phyloP scores from a whole-genome alignment of 2,329 filamentous ascomycete genomes.

The Aspergillus thermomutatus region DNA sequence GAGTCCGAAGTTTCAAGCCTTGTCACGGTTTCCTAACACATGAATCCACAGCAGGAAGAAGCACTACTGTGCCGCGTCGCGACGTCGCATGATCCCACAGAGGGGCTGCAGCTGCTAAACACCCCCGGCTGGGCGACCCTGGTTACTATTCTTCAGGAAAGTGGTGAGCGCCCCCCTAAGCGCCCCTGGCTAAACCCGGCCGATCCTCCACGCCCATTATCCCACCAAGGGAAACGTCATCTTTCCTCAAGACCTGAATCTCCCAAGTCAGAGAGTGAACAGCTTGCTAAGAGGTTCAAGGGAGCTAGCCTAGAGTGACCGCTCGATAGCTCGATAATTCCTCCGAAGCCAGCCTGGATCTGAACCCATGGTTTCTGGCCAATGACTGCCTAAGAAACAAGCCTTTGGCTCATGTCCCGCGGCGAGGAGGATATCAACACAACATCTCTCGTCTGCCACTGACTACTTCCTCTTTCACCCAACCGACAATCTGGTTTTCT shows the following conservation, averaged over 20 bases:
- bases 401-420: not conserved
- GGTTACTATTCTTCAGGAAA: conserved; percentile 88
- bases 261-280: conserved; percentile 51
- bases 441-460: not conserved
- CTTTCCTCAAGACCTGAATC: conserved; percentile 35
- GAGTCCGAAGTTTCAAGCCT: not conserved
- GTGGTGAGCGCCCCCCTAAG: conserved; percentile 93
- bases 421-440: not conserved
- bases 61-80: conserved; percentile 80
- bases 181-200: conserved; percentile 48
- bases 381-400: not conserved
- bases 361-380: not conserved
- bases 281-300: conserved; percentile 64
- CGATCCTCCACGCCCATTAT: conserved; percentile 33
- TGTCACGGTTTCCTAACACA: not conserved
- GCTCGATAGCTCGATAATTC: conserved; percentile 4
- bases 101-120: conserved; percentile 78
- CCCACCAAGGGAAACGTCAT: conserved; percentile 33
- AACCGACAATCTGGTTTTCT: not conserved
- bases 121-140: conserved; percentile 92
- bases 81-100: conserved; percentile 72
- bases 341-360: not conserved
- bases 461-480: not conserved
- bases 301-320: conserved; percentile 54
- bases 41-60: conserved; percentile 72